Evolutionary conservation across 2,329 filamentous ascomycete species (phyloP), one percentile per base, ranked within the genome.

Genomic region (Ceratocystis destructans): DNA sequence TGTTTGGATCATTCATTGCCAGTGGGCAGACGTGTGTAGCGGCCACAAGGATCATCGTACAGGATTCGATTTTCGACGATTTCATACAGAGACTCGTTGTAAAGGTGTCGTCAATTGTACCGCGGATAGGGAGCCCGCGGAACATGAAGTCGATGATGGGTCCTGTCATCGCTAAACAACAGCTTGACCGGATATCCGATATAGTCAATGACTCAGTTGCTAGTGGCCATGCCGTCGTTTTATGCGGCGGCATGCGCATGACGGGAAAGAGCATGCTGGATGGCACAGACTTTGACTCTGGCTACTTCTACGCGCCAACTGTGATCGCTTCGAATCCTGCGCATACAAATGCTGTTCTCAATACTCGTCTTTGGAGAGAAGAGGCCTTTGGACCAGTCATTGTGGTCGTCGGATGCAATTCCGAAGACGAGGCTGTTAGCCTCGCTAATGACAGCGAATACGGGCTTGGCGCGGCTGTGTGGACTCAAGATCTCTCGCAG

Each of bases 351-450:
- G 20, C 70, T 8, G 69, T 70, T 6, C 70, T 74, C n/a, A 61
- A 71, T 1, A 70, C 74, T 8, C 74, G 74, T 64, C 79, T 86
- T 61, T 81, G 80, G 73, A 78, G 79, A n/a, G 83, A 87, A 69
- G 84, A 87, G 68, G 78, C 86, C 0, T 87, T 87, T 69, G 84
- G 85, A 0, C 84, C 85, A 0, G 84, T 88, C 2, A 80, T 84
- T 0, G 79, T 79, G n/a, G 79, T 87, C 69, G 79, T 79, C 62
- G 78, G 68, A 75, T 76, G 76, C 66, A 69, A 69, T 10, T 71
- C 70, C 0, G 75, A 76, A 28, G 71, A 71, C 0, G 74, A 76
- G 41, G 75, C 73, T 0, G 55, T 77, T 0, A 55, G 53, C 1
- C 70, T 72, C 8, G 74, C 75, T 0, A 76, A 76, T 55, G 69